phyloP scores from a whole-genome alignment of 495 filamentous ascomycete genomes.

The Penicillium paxilli region DNA sequence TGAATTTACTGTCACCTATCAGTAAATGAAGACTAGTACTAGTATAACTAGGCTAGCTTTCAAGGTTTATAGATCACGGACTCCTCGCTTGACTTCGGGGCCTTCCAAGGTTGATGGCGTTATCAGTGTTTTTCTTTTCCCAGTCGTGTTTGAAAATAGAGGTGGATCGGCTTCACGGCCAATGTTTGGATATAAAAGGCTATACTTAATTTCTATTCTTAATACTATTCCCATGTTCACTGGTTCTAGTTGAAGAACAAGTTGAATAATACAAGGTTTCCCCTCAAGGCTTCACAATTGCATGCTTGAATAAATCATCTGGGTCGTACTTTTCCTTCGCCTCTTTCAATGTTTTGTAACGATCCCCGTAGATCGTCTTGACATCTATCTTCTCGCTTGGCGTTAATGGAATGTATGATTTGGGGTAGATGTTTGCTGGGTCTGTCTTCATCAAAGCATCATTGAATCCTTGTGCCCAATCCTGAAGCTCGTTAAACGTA shows the following conservation, averaged over 20 bases:
- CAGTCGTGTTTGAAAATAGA: not conserved
- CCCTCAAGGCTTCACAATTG: constrained; percentile 5
- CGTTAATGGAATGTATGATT: constrained; percentile 11
- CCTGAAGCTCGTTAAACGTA: not conserved
- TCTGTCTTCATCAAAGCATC: constrained; percentile 12
- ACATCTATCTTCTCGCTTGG: not conserved
- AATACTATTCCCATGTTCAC: too few relatives aligned
- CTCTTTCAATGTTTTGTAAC: constrained; percentile 4
- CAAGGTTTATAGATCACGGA: too few relatives aligned
- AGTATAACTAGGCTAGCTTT: not conserved
- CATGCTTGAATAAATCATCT: constrained; percentile 10
- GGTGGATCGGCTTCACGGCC: not conserved
- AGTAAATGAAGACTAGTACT: constrained; percentile 8
- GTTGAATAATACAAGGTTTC: too few relatives aligned
- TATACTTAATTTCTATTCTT: not conserved
- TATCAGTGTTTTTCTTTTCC: not conserved
- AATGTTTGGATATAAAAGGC: not conserved
- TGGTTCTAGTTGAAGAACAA: too few relatives aligned
- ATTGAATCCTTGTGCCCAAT: constrained; percentile 10
- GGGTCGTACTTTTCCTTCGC: constrained; percentile 16
- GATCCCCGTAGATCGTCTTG: constrained; percentile 5
- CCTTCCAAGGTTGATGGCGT: not conserved
- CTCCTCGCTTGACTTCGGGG: too few relatives aligned
- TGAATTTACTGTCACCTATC: constrained; percentile 34
- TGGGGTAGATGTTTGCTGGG: constrained; percentile 1